These are phyloP conservation scores for Salix udensis DNA, from an alignment of 345 rosid genomes.

Conservation along the genomic window DNA sequence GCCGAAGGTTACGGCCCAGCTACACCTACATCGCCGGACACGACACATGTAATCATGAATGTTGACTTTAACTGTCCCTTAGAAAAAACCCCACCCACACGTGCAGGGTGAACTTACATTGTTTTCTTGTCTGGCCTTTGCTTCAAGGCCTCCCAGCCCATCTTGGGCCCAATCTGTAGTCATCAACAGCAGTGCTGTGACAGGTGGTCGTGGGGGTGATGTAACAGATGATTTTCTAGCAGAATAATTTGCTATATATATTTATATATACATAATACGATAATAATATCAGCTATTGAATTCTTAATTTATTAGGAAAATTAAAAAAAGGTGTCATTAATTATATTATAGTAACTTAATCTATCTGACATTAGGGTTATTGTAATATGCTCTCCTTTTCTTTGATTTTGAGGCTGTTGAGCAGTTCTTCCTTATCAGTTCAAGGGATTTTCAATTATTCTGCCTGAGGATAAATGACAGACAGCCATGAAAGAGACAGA, in stretches of 20 bases:
- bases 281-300: too few relatives aligned
- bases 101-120: slow-evolving; percentile 33
- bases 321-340: too few relatives aligned
- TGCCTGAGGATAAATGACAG: neutral
- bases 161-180: slow-evolving; percentile 15
- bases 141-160: slow-evolving; percentile 13
- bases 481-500: neutral
- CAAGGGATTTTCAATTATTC: neutral
- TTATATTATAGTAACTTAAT: too few relatives aligned
- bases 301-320: too few relatives aligned
- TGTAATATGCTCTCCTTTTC: neutral
- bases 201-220: neutral
- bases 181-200: neutral
- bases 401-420: too few relatives aligned
- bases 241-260: too few relatives aligned
- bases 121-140: slow-evolving; percentile 22
- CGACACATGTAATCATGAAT: slow-evolving; percentile 31
- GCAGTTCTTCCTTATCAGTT: neutral
- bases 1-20: slow-evolving; percentile 18
- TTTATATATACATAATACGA: too few relatives aligned
- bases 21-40: slow-evolving; percentile 19
- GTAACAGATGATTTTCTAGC: neutral
- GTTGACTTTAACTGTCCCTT: slow-evolving; percentile 22
- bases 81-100: slow-evolving; percentile 40
- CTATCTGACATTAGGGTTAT: too few relatives aligned